A percentile compares a stretch with the other conserved stretches of the same genome.
Evolutionary conservation across 108 stramenopile species (phyloP).

Genomic region (Parmales sp.): DNA sequence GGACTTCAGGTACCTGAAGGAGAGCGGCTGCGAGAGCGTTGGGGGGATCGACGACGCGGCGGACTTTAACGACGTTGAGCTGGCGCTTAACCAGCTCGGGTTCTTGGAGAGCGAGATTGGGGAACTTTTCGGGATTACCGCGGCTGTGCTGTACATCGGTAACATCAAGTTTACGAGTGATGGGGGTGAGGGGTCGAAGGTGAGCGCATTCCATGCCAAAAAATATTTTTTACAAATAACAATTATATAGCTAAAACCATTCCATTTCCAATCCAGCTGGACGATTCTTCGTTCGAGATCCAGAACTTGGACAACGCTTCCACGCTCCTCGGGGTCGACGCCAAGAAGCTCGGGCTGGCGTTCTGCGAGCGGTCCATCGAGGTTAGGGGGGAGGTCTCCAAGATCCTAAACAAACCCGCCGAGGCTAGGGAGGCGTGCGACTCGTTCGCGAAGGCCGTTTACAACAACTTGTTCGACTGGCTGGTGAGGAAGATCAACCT

Average conservation of each 20-base stretch:
- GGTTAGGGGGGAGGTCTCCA: slow-evolving; percentile 63
- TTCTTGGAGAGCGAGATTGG: slow-evolving; percentile 47
- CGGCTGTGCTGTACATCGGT: slow-evolving; percentile 75
- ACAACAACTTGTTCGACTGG: slow-evolving; percentile 83
- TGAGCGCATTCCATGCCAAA: slow-evolving; percentile 46
- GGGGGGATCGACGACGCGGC: slow-evolving; percentile 65
- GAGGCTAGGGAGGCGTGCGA: slow-evolving; percentile 79
- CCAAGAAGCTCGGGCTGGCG: slow-evolving; percentile 57
- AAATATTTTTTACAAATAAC: no score
- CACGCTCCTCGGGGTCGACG: slow-evolving; percentile 63
- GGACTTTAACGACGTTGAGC: slow-evolving; percentile 60
- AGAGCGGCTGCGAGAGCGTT: slow-evolving; percentile 51
- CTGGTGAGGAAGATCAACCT: slow-evolving; percentile 86
- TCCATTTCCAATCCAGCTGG: no score
- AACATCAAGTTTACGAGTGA: slow-evolving; percentile 69
- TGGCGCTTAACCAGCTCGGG: slow-evolving; percentile 57
- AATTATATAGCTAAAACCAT: no score
- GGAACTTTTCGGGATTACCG: slow-evolving; percentile 62
- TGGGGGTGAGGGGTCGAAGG: slow-evolving; percentile 45
- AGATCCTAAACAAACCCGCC: slow-evolving; percentile 62
- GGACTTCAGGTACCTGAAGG: slow-evolving; percentile 68
- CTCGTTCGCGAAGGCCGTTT: slow-evolving; percentile 93
- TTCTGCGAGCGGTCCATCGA: slow-evolving; percentile 72
- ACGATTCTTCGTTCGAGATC: no score
- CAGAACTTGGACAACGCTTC: slow-evolving; percentile 38